Conservation (phyloP, 2,329 filamentous ascomycete species). For the Zasmidium angulare region DNA sequence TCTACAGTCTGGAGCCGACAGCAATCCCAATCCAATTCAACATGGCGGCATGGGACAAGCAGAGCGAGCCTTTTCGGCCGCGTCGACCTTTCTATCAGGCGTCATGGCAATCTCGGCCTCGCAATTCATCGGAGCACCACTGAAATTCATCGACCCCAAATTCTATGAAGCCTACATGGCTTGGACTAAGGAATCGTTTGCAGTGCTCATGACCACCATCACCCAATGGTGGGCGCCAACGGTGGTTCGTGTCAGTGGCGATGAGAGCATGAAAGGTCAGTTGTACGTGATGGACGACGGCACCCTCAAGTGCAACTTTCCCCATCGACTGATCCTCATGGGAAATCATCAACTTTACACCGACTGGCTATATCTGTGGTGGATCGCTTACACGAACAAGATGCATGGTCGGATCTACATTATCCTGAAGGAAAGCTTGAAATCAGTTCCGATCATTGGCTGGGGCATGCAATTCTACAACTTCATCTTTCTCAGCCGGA, state of each 20-base stretch:
- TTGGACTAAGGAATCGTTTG: conserved; percentile 81
- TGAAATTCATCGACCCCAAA: conserved; percentile 74
- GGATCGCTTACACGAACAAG: conserved; percentile 81
- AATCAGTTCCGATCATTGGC: conserved; percentile 76
- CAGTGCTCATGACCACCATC: conserved; percentile 73
- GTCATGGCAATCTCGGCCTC: conserved; percentile 60
- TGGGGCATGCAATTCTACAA: conserved; percentile 82
- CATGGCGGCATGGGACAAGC: conserved; percentile 51
- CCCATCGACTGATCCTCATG: conserved; percentile 77
- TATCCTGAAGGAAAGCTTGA: conserved; percentile 84
- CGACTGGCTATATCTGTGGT: conserved; percentile 92
- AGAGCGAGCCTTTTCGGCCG: conserved; percentile 51
- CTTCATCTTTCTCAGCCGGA: conserved; percentile 89
- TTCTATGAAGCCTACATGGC: conserved; percentile 86
- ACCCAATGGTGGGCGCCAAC: conserved; percentile 89
- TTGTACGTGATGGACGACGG: conserved; percentile 69
- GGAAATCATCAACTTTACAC: conserved; percentile 88
- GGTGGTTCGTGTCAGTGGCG: conserved; percentile 77
- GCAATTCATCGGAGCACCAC: conserved; percentile 71
- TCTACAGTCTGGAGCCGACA: conserved; percentile 42
- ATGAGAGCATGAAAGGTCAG: conserved; percentile 75
- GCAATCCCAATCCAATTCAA: conserved; percentile 39
- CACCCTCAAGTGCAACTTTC: conserved; percentile 74
- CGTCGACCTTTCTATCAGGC: conserved; percentile 52
- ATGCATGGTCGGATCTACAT: conserved; percentile 89